These are phyloP conservation scores for Suillus placidus DNA, from an alignment of 768 basidiomycete species.

Conservation along the genomic window DNA sequence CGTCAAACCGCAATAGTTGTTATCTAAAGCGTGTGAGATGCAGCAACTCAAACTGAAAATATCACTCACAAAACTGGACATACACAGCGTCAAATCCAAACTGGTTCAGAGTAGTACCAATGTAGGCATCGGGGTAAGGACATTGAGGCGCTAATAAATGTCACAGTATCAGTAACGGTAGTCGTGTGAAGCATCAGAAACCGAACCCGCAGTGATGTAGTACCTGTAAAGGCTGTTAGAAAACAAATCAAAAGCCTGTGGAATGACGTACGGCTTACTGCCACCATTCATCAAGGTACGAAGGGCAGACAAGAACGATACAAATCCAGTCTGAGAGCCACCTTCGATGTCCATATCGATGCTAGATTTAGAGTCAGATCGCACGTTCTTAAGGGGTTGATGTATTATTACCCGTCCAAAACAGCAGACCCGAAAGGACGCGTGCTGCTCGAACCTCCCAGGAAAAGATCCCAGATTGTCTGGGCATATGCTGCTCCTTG, in stretches of 20 bases:
- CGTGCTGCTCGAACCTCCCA: slow-evolving; percentile 62
- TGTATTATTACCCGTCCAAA: slow-evolving; percentile 60
- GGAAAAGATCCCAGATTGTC: slow-evolving; percentile 68
- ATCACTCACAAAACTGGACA: slow-evolving; percentile 48
- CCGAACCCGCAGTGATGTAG: slow-evolving; percentile 46
- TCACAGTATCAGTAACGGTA: not conserved
- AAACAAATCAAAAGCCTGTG: not conserved
- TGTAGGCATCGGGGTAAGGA: slow-evolving; percentile 49
- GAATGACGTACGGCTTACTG: slow-evolving; percentile 27
- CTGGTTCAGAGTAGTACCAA: slow-evolving; percentile 44
- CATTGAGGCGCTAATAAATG: slow-evolving; percentile 41
- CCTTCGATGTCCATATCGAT: slow-evolving; percentile 55
- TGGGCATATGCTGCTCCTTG: slow-evolving; percentile 63
- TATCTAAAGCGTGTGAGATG: slow-evolving; percentile 37
- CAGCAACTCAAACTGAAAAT: not conserved
- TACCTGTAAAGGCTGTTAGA: slow-evolving; percentile 33
- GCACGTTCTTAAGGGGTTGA: not conserved
- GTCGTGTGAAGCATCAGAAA: not conserved
- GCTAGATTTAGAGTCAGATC: slow-evolving; percentile 13
- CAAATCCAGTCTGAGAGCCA: slow-evolving; percentile 35
- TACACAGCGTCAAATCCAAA: slow-evolving; percentile 53
- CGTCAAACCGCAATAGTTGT: slow-evolving; percentile 46
- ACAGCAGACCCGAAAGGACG: slow-evolving; percentile 74
- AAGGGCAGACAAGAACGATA: slow-evolving; percentile 32
- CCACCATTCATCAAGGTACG: slow-evolving; percentile 32